phyloP scores from a whole-genome alignment of 257 asterid species.

The Nicotiana undulata region DNA sequence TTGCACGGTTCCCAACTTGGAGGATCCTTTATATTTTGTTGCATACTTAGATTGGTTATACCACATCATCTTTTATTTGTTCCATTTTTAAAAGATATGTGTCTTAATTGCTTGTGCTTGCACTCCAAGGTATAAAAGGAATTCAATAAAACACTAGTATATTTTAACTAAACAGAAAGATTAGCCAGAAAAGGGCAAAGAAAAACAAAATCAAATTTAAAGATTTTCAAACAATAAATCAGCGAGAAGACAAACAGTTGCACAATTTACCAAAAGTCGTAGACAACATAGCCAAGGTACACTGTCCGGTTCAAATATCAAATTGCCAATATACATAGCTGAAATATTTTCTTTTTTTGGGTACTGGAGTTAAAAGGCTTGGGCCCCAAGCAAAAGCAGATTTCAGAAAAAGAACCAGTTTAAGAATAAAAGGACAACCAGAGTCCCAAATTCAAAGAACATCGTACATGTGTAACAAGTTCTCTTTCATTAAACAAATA shows the following conservation, averaged over 20 bases:
- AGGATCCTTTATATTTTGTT: background rate
- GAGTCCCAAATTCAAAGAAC: background rate
- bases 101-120: background rate
- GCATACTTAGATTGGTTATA: background rate
- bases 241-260: background rate
- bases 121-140: background rate
- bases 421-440: background rate
- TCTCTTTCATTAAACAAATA: background rate
- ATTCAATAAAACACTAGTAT: background rate
- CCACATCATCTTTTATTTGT: background rate
- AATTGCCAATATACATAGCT: background rate
- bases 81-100: background rate
- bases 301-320: background rate
- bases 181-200: background rate
- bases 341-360: background rate
- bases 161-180: background rate
- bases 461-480: background rate
- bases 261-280: background rate
- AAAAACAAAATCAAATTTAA: background rate
- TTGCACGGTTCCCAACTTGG: no score
- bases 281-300: background rate
- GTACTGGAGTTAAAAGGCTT: constrained; percentile 16
- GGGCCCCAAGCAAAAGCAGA: constrained; percentile 30
- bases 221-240: background rate
- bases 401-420: background rate